These are phyloP conservation scores for Pestalotiopsis sp. DNA, from an alignment of 2,329 filamentous ascomycete genomes.

Conservation along the genomic window DNA sequence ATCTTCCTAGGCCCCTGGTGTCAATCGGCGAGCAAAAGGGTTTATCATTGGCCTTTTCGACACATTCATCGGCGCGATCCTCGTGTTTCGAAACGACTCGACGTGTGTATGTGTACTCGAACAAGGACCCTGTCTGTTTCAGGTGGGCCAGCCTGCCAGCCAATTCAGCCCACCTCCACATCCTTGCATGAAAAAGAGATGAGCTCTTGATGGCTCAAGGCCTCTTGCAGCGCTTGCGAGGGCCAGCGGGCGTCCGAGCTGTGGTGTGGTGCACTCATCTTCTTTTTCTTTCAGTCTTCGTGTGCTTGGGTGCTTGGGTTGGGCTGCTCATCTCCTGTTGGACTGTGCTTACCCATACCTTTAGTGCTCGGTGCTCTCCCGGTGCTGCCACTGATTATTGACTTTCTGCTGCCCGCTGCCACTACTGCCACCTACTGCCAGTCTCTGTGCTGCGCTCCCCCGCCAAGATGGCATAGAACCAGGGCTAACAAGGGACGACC, in stretches of 20 bases:
- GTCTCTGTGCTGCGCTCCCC: not conserved
- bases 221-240: constrained; percentile 8
- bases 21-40: not conserved
- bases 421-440: not conserved
- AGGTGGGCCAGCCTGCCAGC: constrained; percentile 9
- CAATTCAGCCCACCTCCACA: constrained; percentile 12
- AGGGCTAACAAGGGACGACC: not conserved
- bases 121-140: constrained; percentile 2
- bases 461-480: not conserved
- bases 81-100: constrained; percentile 8
- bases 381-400: not conserved
- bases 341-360: not conserved
- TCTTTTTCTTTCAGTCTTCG: not conserved
- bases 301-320: not conserved
- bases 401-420: not conserved
- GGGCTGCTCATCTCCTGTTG: not conserved
- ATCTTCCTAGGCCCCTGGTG: not conserved
- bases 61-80: constrained; percentile 3
- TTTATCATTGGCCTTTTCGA: not conserved
- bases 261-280: not conserved
- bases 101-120: not conserved
- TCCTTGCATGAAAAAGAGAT: constrained; percentile 13
- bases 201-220: constrained; percentile 9
- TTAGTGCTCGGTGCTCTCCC: not conserved
- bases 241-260: constrained; percentile 3